These are phyloP conservation scores for Acorus gramineus DNA, from an alignment of 106 monocot species.

Conservation along the genomic window DNA sequence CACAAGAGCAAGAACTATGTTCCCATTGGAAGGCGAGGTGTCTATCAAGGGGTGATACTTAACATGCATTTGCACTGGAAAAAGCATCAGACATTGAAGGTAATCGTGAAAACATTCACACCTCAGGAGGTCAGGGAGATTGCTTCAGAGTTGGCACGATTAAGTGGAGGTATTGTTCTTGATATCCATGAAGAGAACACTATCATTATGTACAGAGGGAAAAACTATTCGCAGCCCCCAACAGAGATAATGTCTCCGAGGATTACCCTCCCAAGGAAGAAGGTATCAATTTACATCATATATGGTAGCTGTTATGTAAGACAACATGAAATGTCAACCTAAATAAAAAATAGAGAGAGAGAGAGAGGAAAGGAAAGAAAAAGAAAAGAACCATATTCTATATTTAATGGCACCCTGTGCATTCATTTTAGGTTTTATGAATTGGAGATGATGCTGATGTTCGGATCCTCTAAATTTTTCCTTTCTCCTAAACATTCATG, in stretches of 20 bases:
- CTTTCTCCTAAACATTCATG: too few species aligned
- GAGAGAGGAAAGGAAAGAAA: too few species aligned
- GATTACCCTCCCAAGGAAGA: constrained; percentile 74
- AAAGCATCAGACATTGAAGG: constrained; percentile 93
- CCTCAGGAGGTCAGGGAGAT: constrained; percentile 77
- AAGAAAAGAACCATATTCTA: too few species aligned
- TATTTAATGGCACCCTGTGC: too few species aligned
- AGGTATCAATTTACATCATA: constrained; percentile 36
- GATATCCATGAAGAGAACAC: constrained; percentile 73
- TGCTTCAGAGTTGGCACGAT: constrained; percentile 74
- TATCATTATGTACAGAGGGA: constrained; percentile 96
- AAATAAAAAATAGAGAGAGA: too few species aligned
- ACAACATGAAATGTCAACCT: too few species aligned
- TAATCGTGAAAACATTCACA: constrained; percentile 92
- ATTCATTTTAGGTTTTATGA: too few species aligned
- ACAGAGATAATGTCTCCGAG: constrained; percentile 97
- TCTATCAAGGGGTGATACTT: constrained; percentile 95
- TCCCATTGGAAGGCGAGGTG: constrained; percentile 87
- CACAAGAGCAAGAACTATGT: constrained; percentile 93
- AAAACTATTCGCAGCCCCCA: constrained; percentile 95
- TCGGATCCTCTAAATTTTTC: too few species aligned
- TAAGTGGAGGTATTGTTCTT: constrained; percentile 94
- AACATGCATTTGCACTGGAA: constrained; percentile 99
- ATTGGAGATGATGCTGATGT: too few species aligned
- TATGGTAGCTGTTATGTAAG: too few species aligned